Conservation (phyloP, 345 rosid genomes). For the Ailanthus altissimus region DNA sequence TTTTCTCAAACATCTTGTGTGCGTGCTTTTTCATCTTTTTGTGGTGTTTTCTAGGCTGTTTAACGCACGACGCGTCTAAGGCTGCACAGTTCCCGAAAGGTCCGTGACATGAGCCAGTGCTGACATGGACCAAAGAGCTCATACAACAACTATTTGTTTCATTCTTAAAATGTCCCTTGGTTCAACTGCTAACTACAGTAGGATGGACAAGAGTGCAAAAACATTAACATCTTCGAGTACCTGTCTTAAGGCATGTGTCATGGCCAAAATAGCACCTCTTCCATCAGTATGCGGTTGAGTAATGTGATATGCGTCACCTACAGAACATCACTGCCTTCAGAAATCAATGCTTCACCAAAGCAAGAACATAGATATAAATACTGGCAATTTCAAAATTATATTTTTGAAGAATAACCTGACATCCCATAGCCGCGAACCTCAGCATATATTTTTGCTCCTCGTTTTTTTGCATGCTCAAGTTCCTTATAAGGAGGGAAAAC, state of each 20-base stretch:
- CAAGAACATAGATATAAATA: conserved; percentile 7
- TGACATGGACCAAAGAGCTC: conserved; percentile 4
- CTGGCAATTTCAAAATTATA: not conserved
- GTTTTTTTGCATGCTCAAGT: conserved; percentile 84
- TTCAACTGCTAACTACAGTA: not conserved
- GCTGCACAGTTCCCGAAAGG: too few relatives aligned
- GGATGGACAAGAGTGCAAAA: conserved; percentile 12
- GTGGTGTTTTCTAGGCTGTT: too few relatives aligned
- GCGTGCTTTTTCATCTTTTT: too few relatives aligned
- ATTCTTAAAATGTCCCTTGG: not conserved
- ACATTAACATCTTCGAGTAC: conserved; percentile 30
- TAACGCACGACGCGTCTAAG: too few relatives aligned
- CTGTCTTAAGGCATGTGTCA: conserved; percentile 79
- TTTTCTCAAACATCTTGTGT: too few relatives aligned
- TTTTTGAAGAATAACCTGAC: conserved; percentile 63
- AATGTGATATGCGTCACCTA: conserved; percentile 95
- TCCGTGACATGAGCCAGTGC: not conserved
- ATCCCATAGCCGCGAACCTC: conserved; percentile 96
- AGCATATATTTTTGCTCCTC: conserved; percentile 89
- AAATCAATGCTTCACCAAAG: conserved; percentile 15
- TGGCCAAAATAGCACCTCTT: conserved; percentile 88
- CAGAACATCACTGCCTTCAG: conserved; percentile 20
- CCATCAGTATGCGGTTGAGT: conserved; percentile 92
- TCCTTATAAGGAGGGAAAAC: conserved; percentile 45
- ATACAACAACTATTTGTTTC: not conserved